Evolutionary conservation across 805 yeast genomes (phyloP).

Genomic region (Metschnikowia baotianmanensis): DNA sequence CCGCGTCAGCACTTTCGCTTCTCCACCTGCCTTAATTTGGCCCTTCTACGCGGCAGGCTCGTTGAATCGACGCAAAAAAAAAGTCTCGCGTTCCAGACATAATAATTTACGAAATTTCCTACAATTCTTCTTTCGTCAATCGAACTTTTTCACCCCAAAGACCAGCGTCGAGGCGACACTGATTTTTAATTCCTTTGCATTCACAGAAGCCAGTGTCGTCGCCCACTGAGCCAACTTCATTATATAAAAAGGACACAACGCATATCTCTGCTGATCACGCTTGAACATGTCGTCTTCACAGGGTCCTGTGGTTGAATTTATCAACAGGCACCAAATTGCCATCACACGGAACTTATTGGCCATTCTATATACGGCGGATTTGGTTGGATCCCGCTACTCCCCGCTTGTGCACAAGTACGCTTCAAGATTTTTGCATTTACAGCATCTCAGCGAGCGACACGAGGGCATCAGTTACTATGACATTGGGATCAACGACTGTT

Average conservation of each 20-base stretch:
- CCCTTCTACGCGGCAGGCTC: slow-evolving; percentile 7
- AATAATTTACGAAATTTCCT: slow-evolving; percentile 7
- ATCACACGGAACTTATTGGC: slow-evolving; percentile 30
- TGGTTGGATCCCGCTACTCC: slow-evolving; percentile 15
- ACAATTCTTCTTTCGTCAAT: slow-evolving; percentile 1
- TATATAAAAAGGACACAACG: background rate
- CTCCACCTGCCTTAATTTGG: background rate
- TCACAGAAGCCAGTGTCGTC: slow-evolving; percentile 7
- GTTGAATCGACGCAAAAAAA: slow-evolving; percentile 7
- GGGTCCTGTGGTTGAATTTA: slow-evolving; percentile 12
- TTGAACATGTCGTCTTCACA: slow-evolving; percentile 9
- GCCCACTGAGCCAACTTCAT: slow-evolving; percentile 1
- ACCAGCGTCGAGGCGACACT: slow-evolving; percentile 6
- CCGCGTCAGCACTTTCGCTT: background rate
- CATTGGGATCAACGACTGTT: slow-evolving; percentile 55
- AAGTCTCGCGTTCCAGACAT: slow-evolving; percentile 10
- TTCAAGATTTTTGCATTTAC: slow-evolving; percentile 37
- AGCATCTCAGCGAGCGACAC: slow-evolving; percentile 20
- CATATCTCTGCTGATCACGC: background rate
- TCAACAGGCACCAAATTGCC: slow-evolving; percentile 39
- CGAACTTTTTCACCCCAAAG: background rate
- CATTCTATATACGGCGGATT: slow-evolving; percentile 26
- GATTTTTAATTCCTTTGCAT: background rate
- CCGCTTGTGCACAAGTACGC: slow-evolving; percentile 25
- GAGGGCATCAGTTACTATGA: slow-evolving; percentile 39